Percentiles rank a stretch among this genome's conserved stretches.
phyloP scores from a whole-genome alignment of 1,284 basidiomycete genomes.

The Ceratobasidium sp. region DNA sequence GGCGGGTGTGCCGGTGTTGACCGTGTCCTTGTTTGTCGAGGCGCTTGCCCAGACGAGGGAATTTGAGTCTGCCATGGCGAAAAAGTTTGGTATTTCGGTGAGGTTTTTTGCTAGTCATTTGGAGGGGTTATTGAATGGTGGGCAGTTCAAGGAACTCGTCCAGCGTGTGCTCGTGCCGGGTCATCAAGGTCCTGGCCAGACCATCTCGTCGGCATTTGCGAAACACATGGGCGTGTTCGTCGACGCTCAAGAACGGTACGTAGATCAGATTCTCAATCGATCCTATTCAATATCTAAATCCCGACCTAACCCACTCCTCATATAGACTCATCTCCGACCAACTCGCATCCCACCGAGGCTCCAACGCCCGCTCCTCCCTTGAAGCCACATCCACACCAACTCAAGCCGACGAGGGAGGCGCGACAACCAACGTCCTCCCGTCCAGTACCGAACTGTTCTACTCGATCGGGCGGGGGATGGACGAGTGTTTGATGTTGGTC shows the following conservation, averaged over 20 bases:
- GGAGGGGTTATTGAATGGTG: neutral
- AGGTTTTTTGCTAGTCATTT: constrained; percentile 45
- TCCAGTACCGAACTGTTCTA: constrained; percentile 98
- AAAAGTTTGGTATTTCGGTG: constrained; percentile 80
- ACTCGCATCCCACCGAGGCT: constrained; percentile 62
- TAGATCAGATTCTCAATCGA: constrained; percentile 38
- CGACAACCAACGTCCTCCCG: constrained; percentile 70
- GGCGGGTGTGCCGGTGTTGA: constrained; percentile 58
- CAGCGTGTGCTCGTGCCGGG: constrained; percentile 17
- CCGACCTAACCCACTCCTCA: constrained; percentile 18
- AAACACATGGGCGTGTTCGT: constrained; percentile 92
- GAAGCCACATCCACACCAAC: constrained; percentile 58
- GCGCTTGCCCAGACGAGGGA: constrained; percentile 84
- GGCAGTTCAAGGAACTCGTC: constrained; percentile 38
- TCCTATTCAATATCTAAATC: constrained; percentile 6
- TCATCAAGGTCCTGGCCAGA: constrained; percentile 51
- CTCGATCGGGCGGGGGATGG: constrained; percentile 93
- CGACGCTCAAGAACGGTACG: constrained; percentile 92
- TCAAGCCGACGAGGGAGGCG: constrained; percentile 56
- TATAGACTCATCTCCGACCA: constrained; percentile 53
- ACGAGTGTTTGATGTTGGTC: constrained; percentile 72
- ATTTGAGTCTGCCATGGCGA: constrained; percentile 80
- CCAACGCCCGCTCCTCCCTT: constrained; percentile 67
- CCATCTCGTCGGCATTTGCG: constrained; percentile 88
- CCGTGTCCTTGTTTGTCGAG: constrained; percentile 81